Evolutionary conservation across 75 land plant species (phyloP), one percentile per base, ranked within the genome.

Genomic region (Cunninghamia lanceolata): DNA sequence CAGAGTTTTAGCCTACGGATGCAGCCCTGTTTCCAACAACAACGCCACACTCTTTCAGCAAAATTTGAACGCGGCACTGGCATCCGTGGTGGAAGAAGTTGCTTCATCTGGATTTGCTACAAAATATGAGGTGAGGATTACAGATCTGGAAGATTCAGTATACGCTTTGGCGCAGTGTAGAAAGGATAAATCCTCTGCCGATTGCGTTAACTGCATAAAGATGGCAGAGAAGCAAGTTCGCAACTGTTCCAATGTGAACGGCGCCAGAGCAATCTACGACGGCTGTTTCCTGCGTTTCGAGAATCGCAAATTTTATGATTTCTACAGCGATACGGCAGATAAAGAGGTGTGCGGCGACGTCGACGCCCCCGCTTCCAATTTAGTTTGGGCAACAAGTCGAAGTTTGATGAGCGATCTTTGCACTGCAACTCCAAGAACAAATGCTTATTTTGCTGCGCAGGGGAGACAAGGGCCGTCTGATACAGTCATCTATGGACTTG

Each of bases 281-380:
- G 92, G 90, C 77, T 89, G 92, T 85, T 87, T 81, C 52, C 87
- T 89, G 79, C 85, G 92, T 71, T 88, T 73, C 16, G 35, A 88
- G 84, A 90, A 85, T 87, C 84, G 32, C 52, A 54, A 40, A 8
- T 88, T 90, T 87, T 90, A 76, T 59, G 85, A 85, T 53, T 86
- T 77, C 35, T 71, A 75, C 82, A 90, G 86, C 3, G 47, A 39
- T 0, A 79, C 70, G 2, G 87, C 87, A 4, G 70, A 80, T 9
- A 73, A 1, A 1, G 56, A 32, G n/a, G 7, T 43, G 0, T 90
- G 91, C 54, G 87, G 85, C 66, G 84, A 86, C 28, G 21, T 50
- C 15, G 53, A 50, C 16, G 53, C 16, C 16, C 16, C 53, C 16
- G 14, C 11, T 14, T 50, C 53, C 53, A 50, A 0, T 50, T 50